A percentile compares a stretch with the other conserved stretches of the same genome.
These are phyloP conservation scores for Eucalyptus camaldulensis DNA, from an alignment of 345 rosid species.

Conservation along the genomic window DNA sequence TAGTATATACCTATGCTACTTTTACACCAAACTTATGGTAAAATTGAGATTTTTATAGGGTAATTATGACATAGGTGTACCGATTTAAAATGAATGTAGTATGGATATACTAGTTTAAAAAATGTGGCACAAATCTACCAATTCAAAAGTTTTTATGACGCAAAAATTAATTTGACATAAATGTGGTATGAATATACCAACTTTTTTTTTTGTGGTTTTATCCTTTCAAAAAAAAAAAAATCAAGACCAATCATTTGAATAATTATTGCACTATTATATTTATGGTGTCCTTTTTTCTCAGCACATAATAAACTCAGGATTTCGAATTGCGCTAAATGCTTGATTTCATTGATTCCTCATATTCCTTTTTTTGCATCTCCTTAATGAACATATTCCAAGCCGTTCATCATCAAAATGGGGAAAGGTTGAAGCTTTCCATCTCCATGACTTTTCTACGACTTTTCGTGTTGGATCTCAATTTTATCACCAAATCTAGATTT, in stretches of 20 bases:
- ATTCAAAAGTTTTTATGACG: not conserved
- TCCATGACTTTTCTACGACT: not conserved
- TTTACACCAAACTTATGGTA: not conserved
- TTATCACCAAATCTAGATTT: not conserved
- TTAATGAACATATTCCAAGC: not conserved
- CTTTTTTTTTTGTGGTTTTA: not conserved
- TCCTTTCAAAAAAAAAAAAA: not conserved
- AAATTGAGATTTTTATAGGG: not conserved
- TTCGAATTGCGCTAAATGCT: not conserved
- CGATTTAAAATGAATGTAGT: accelerated
- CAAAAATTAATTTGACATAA: not conserved
- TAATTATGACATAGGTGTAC: accelerated
- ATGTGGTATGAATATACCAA: accelerated
- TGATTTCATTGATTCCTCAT: not conserved
- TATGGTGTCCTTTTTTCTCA: not conserved
- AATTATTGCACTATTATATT: not conserved
- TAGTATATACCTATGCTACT: too few relatives aligned
- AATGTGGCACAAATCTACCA: accelerated
- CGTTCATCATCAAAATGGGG: not conserved
- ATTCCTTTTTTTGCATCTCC: not conserved
- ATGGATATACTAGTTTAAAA: accelerated
- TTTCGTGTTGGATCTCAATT: not conserved
- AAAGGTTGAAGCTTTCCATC: not conserved
- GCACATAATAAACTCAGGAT: not conserved
- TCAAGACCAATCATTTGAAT: not conserved